These are phyloP conservation scores for Conticribra guillardii DNA, from an alignment of 108 stramenopile genomes.

Conservation along the genomic window DNA sequence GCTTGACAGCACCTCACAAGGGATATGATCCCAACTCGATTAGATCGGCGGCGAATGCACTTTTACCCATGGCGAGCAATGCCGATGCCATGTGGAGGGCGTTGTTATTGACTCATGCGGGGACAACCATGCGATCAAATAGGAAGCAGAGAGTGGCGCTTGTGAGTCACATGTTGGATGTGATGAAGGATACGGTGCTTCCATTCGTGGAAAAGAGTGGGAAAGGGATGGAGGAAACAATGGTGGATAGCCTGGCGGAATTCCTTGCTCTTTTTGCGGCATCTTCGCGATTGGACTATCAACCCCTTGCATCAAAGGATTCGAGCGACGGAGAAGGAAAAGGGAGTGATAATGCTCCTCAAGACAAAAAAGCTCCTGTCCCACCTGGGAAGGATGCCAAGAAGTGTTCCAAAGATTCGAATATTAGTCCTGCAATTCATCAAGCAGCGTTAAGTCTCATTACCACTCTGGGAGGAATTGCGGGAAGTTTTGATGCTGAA, in stretches of 20 bases:
- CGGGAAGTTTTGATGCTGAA: slow-evolving; percentile 55
- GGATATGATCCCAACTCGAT: slow-evolving; percentile 55
- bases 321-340: slow-evolving; percentile 1
- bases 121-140: slow-evolving; percentile 36
- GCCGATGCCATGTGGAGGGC: slow-evolving; percentile 44
- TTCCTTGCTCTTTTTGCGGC: slow-evolving; percentile 51
- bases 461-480: slow-evolving; percentile 62
- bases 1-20: slow-evolving; percentile 34
- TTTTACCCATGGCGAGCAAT: slow-evolving; percentile 32
- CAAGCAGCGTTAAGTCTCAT: slow-evolving; percentile 63
- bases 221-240: slow-evolving; percentile 5
- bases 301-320: neutral
- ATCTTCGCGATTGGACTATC: slow-evolving; percentile 10
- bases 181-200: slow-evolving; percentile 27
- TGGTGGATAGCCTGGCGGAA: slow-evolving; percentile 31
- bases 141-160: slow-evolving; percentile 39
- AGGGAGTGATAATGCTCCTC: neutral
- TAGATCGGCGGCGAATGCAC: slow-evolving; percentile 47
- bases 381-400: neutral
- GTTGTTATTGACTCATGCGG: slow-evolving; percentile 68
- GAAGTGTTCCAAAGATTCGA: neutral
- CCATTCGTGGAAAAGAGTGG: slow-evolving; percentile 31
- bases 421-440: slow-evolving; percentile 57
- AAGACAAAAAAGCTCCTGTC: slow-evolving; percentile 6
- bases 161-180: slow-evolving; percentile 26